Conservation (phyloP, 148 eudicot species). For the Nyssa sinensis region DNA sequence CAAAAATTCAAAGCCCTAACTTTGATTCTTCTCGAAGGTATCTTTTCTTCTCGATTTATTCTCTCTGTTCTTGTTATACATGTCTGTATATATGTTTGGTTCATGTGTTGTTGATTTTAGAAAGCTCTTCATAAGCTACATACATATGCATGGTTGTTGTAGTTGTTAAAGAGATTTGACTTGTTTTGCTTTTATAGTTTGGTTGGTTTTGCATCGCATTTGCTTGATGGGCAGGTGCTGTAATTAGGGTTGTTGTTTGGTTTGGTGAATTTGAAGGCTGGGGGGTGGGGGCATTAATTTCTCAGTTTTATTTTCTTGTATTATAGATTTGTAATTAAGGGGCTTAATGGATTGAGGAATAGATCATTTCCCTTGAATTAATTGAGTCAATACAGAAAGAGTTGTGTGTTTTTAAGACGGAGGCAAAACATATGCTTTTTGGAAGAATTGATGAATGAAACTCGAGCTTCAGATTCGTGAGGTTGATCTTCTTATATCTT, state of each 20-base stretch:
- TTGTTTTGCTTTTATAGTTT: too few relatives aligned
- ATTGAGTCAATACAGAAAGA: neutral
- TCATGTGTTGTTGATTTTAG: neutral
- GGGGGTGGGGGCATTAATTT: neutral
- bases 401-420: too few relatives aligned
- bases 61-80: neutral
- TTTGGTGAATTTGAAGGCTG: neutral
- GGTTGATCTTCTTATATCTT: neutral
- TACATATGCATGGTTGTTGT: neutral
- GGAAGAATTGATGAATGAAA: neutral
- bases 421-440: too few relatives aligned
- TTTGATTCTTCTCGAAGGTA: neutral
- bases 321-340: neutral
- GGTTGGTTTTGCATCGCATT: too few relatives aligned
- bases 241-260: neutral
- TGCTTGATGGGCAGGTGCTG: neutral
- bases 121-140: neutral
- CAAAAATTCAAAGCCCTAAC: neutral
- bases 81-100: neutral
- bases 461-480: neutral
- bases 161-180: neutral
- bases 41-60: neutral
- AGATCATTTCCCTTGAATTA: neutral
- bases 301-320: neutral
- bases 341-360: neutral